phyloP scores from a whole-genome alignment of 768 basidiomycete genomes.

The Porpolomopsis calyptriformis region DNA sequence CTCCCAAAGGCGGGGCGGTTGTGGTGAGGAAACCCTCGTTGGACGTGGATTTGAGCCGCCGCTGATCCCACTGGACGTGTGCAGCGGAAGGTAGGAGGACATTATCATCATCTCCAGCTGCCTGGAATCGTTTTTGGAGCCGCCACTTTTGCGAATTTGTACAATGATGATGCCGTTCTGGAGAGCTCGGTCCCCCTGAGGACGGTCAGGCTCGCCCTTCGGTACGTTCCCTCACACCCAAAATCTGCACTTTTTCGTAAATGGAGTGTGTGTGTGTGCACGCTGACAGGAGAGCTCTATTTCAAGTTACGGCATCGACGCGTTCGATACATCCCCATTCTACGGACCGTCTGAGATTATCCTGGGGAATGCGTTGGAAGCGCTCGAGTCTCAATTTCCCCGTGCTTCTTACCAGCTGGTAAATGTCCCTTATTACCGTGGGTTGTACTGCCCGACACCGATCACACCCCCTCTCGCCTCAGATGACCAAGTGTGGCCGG shows the following conservation, averaged over 20 bases:
- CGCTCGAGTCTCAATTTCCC: constrained; percentile 59
- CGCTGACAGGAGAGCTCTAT: no score
- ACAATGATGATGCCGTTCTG: constrained; percentile 53
- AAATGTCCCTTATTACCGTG: constrained; percentile 12
- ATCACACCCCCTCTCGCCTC: neutral
- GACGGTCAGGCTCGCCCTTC: constrained; percentile 62
- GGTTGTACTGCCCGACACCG: neutral
- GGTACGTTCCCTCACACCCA: no score
- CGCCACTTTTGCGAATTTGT: constrained; percentile 55
- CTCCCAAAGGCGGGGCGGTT: constrained; percentile 27
- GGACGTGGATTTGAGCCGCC: neutral
- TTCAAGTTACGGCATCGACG: constrained; percentile 66
- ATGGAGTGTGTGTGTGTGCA: no score
- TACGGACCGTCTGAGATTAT: constrained; percentile 76
- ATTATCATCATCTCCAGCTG: constrained; percentile 26
- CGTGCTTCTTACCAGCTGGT: constrained; percentile 71
- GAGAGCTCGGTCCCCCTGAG: constrained; percentile 48
- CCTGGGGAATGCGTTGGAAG: constrained; percentile 52
- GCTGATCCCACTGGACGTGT: no score
- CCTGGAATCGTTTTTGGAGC: constrained; percentile 59
- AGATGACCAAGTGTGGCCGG: constrained; percentile 86
- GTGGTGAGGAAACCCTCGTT: constrained; percentile 23
- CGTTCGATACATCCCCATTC: constrained; percentile 75
- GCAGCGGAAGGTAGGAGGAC: constrained; percentile 21
- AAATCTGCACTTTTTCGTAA: no score